Percentiles rank a stretch among this genome's conserved stretches.
Conservation (phyloP, 495 filamentous ascomycete genomes). For the Penicillium angulare region DNA sequence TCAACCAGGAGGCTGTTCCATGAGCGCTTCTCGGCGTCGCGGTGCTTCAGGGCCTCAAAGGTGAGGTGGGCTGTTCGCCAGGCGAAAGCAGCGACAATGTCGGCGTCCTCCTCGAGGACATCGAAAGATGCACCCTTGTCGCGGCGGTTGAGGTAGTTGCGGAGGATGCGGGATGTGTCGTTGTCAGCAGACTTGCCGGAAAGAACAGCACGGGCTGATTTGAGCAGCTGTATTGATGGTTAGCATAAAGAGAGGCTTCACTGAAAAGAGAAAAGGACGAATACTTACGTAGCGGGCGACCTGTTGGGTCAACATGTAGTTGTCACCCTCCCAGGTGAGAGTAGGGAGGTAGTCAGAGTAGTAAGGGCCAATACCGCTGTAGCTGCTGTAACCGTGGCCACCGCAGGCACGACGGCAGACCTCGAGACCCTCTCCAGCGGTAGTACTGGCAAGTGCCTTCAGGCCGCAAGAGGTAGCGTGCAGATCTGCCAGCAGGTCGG, state of each 20-base stretch:
- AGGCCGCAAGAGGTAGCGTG: conserved; percentile 73
- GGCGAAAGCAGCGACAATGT: conserved; percentile 67
- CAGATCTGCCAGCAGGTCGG: conserved; percentile 67
- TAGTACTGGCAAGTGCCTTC: conserved; percentile 66
- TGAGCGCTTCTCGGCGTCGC: conserved; percentile 64
- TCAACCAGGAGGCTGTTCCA: conserved; percentile 73
- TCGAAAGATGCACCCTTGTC: conserved; percentile 69
- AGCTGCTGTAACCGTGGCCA: conserved; percentile 70
- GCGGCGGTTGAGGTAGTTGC: conserved; percentile 55
- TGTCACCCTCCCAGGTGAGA: conserved; percentile 65
- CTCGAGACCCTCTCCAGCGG: conserved; percentile 67
- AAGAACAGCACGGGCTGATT: conserved; percentile 62
- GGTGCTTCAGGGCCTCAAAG: conserved; percentile 69
- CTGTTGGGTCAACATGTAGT: conserved; percentile 78
- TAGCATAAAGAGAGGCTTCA: conserved; percentile 5
- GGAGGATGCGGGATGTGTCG: conserved; percentile 58
- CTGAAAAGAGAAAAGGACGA: conserved; percentile 6
- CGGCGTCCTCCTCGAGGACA: conserved; percentile 58
- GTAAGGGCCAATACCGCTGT: conserved; percentile 65
- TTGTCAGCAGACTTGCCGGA: conserved; percentile 53
- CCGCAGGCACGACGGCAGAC: conserved; percentile 69
- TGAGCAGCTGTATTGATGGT: conserved; percentile 43
- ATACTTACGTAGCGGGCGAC: conserved; percentile 61
- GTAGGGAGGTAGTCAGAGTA: conserved; percentile 71
- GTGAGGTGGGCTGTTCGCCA: conserved; percentile 68